Evolutionary conservation across 177 flowering plant species (phyloP).

Genomic region (Vitis hybrid): DNA sequence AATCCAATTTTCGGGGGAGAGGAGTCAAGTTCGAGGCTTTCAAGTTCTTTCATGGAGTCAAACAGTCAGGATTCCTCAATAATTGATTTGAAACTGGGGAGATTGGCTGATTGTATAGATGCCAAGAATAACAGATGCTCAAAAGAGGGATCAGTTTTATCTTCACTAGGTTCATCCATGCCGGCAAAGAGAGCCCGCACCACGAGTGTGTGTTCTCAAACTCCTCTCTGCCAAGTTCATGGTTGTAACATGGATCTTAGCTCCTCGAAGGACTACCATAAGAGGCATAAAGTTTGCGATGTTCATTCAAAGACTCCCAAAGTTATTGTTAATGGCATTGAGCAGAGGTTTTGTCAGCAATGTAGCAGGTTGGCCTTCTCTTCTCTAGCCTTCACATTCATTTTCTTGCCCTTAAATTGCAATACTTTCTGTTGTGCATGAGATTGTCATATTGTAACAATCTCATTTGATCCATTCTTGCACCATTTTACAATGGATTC

Average conservation of each 20-base stretch:
- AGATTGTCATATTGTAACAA: conserved; percentile 18
- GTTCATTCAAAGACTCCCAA: conserved; percentile 69
- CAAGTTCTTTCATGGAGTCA: conserved; percentile 40
- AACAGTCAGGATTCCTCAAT: conserved; percentile 37
- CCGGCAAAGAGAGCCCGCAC: conserved; percentile 29
- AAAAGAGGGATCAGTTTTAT: conserved; percentile 5
- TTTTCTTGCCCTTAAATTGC: conserved; percentile 23
- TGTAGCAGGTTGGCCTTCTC: conserved; percentile 67
- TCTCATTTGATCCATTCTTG: conserved; percentile 37
- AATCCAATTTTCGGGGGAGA: conserved; percentile 33
- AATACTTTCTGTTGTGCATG: conserved; percentile 20
- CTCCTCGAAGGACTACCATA: conserved; percentile 71
- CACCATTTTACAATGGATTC: conserved; percentile 2
- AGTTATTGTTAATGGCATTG: conserved; percentile 69
- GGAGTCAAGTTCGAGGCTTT: conserved; percentile 42
- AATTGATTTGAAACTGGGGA: conserved; percentile 61
- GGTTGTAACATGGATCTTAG: conserved; percentile 78
- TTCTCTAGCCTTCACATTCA: conserved; percentile 8
- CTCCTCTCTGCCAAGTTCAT: conserved; percentile 59
- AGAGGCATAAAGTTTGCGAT: conserved; percentile 82
- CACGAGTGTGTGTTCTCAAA: conserved; percentile 14
- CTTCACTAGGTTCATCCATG: conserved; percentile 23
- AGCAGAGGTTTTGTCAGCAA: conserved; percentile 87
- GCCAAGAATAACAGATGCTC: conserved; percentile 7
- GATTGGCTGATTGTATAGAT: conserved; percentile 42